phyloP scores from a whole-genome alignment of 495 filamentous ascomycete genomes.

The Trypethelium eluteriae region DNA sequence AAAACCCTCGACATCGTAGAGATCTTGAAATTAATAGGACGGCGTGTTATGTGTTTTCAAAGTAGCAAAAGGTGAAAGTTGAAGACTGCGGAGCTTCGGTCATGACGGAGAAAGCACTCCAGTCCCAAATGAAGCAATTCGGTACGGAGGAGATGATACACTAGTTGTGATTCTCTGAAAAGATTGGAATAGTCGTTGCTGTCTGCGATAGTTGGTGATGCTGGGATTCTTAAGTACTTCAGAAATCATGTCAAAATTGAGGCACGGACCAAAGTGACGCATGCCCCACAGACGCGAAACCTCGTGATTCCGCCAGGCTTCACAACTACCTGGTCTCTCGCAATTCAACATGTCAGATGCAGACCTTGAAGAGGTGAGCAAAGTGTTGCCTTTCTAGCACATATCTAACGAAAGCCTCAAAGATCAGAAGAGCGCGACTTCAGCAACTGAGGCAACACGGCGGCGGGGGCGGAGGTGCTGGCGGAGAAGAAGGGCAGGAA shows the following conservation, averaged over 20 bases:
- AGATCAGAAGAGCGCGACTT: constrained; percentile 85
- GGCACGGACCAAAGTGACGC: not conserved
- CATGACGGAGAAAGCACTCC: not conserved
- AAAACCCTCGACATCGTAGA: not conserved
- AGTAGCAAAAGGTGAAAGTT: not conserved
- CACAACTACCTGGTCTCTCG: not conserved
- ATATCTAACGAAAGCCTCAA: constrained; percentile 6
- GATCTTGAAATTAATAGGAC: not conserved
- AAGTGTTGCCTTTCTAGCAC: constrained; percentile 12
- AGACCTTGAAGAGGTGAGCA: constrained; percentile 67
- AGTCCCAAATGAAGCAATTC: not conserved
- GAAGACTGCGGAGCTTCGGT: not conserved
- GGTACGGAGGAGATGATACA: not conserved
- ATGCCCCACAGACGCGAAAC: not conserved
- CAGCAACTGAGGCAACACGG: constrained; percentile 79
- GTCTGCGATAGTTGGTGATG: no score
- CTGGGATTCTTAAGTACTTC: no score
- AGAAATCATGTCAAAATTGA: not conserved
- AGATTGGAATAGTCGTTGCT: not conserved
- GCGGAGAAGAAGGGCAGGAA: constrained; percentile 47
- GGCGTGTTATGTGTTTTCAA: not conserved
- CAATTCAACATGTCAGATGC: constrained; percentile 63
- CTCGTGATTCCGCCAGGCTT: not conserved
- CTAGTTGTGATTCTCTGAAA: not conserved
- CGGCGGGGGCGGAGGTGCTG: constrained; percentile 36